These are phyloP conservation scores for Dioscorea alata DNA, from an alignment of 106 monocot species.

Conservation along the genomic window DNA sequence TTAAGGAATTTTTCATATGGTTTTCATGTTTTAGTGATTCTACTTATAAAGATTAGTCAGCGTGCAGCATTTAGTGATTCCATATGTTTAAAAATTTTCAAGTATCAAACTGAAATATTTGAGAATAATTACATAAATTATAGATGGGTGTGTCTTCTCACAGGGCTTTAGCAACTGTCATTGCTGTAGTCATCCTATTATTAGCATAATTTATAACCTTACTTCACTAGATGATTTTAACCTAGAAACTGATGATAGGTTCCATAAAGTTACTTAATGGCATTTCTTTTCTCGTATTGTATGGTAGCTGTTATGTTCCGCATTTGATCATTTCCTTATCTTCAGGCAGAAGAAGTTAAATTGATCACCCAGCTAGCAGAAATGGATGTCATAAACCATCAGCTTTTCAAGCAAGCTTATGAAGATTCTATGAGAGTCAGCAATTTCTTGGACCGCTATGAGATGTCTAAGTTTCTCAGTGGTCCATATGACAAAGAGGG, in stretches of 20 bases:
- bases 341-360: slow-evolving; percentile 85
- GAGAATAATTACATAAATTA: too few species aligned
- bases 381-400: slow-evolving; percentile 65
- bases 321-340: neutral
- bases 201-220: too few species aligned
- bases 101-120: too few species aligned
- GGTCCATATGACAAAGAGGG: slow-evolving; percentile 79
- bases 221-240: neutral
- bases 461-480: slow-evolving; percentile 58
- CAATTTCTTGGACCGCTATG: slow-evolving; percentile 59
- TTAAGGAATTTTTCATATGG: neutral
- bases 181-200: too few species aligned
- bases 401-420: slow-evolving; percentile 72
- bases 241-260: neutral
- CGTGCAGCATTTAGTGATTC: too few species aligned
- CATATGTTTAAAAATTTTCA: too few species aligned
- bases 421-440: slow-evolving; percentile 51
- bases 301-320: neutral
- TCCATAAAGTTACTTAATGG: neutral
- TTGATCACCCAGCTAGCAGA: slow-evolving; percentile 67
- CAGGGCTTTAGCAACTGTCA: too few species aligned
- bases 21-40: too few species aligned
- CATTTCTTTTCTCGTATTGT: neutral
- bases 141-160: too few species aligned
- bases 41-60: too few species aligned